A percentile compares a stretch with the other conserved stretches of the same genome.
These are phyloP conservation scores for Rubus parviflorus DNA, from an alignment of 306 rosid genomes.

Conservation along the genomic window DNA sequence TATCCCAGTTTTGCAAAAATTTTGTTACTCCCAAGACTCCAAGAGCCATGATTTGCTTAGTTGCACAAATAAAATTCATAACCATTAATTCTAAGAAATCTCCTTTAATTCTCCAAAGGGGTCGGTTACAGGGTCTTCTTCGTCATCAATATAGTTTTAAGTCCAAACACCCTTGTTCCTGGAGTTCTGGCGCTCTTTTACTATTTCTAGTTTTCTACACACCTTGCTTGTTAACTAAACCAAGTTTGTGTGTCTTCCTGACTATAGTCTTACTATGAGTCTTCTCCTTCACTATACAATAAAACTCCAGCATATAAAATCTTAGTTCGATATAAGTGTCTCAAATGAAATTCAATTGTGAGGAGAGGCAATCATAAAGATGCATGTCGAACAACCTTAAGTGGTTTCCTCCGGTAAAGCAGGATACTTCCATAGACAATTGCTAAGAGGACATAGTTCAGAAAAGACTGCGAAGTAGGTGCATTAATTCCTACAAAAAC, in stretches of 20 bases:
- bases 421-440: constrained; percentile 62
- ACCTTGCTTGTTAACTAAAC: neutral
- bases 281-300: neutral
- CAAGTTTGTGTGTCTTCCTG: neutral
- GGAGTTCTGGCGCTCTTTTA: neutral
- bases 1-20: neutral
- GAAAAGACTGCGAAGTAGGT: constrained; percentile 87
- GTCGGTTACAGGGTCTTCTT: neutral
- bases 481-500: constrained; percentile 65
- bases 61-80: neutral
- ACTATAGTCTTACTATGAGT: neutral
- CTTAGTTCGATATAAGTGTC: neutral
- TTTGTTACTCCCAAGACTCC: neutral
- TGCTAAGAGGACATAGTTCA: constrained; percentile 77
- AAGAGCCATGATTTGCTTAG: constrained; percentile 1
- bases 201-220: neutral
- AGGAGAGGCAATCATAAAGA: neutral
- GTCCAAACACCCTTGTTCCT: neutral
- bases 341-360: neutral
- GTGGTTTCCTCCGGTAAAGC: constrained; percentile 58
- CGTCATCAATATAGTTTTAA: neutral
- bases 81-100: neutral
- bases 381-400: constrained; percentile 55
- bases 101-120: neutral
- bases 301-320: neutral